Percentiles rank a stretch among this genome's conserved stretches.
Evolutionary conservation across 805 yeast species (phyloP).

Genomic region (Cyberlindnera euphorbiae): DNA sequence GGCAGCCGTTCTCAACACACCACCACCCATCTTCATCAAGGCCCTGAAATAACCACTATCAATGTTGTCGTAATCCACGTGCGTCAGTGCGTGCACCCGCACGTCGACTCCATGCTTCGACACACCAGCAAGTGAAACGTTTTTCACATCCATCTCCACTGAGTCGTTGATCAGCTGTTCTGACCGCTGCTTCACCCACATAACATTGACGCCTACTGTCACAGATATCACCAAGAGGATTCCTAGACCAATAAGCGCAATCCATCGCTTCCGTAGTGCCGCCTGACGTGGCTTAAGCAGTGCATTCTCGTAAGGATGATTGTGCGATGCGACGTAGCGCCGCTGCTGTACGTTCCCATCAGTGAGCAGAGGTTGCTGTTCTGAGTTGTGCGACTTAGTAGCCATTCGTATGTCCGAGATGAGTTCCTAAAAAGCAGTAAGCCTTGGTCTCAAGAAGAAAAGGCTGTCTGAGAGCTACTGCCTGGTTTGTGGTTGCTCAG

Average conservation of each 20-base stretch:
- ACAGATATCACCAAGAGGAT: neutral
- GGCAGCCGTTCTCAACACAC: conserved; percentile 24
- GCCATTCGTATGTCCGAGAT: no score
- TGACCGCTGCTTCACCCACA: conserved; percentile 17
- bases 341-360: no score
- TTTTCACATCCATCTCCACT: conserved; percentile 27
- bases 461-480: no score
- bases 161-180: conserved; percentile 31
- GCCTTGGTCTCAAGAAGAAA: no score
- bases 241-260: neutral
- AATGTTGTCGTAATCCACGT: conserved; percentile 30
- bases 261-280: no score
- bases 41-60: conserved; percentile 23
- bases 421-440: no score
- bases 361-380: no score
- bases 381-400: no score
- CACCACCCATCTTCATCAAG: conserved; percentile 32
- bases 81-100: conserved; percentile 27
- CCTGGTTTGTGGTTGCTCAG: no score
- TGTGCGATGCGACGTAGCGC: no score
- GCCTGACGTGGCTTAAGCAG: no score
- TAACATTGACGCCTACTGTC: conserved; percentile 4
- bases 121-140: conserved; percentile 29
- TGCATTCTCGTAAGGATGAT: no score
- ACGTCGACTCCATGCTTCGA: conserved; percentile 30